Base-by-base conservation (phyloP, 2,329 filamentous ascomycete species). In the Aspergillus fischeri region DNA sequence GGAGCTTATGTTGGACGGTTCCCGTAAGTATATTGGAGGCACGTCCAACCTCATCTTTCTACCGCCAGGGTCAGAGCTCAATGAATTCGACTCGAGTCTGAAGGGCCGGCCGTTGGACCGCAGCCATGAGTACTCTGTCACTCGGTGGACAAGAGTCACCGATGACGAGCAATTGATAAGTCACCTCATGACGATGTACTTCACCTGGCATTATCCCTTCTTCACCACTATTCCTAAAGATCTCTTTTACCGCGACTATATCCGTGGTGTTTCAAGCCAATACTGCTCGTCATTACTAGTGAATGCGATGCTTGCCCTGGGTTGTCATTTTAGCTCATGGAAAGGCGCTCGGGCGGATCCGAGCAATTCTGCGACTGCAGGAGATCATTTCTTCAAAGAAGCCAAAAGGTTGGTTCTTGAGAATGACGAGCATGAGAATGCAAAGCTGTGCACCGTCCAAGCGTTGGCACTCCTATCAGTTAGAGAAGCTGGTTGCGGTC, bases 111-210 rank as follows among this genome's bases (percentile, higher is more conserved):
- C 78, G 7, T 75, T 78, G 38, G 79, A 81, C 55, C 70, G 75
- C 17, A 76, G 80, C 20, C 78, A 82, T 60, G 85, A 88, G 52
- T 84, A 93, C 60, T 87, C 91, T 3, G 81, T 94, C 54, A 86
- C 85, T 21, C 92, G 88, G 54, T 99, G 94, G 94, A 96, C 93
- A 0, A 84, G 81, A 17, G 91, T 96, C 49, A 96, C 91, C 1
- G 81, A 86, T 52, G 91, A 97, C 70, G 81, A 86, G 25, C 84
- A 89, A 54, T 80, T 96, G 49, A 86, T 97, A 65, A 83, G 87
- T 17, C 93, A 97, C 73, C 84, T 99, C 20, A 85, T 99, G 70
- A 93, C 92, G 68, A 92, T 97, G 90, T 99, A 99, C 76, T 97
- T 97, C 76, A 91, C 87, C 66, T 97, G 93, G 89, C 94, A 97